Evolutionary conservation across 805 yeast genomes (phyloP).

Genomic region (Torulaspora microellipsoides): DNA sequence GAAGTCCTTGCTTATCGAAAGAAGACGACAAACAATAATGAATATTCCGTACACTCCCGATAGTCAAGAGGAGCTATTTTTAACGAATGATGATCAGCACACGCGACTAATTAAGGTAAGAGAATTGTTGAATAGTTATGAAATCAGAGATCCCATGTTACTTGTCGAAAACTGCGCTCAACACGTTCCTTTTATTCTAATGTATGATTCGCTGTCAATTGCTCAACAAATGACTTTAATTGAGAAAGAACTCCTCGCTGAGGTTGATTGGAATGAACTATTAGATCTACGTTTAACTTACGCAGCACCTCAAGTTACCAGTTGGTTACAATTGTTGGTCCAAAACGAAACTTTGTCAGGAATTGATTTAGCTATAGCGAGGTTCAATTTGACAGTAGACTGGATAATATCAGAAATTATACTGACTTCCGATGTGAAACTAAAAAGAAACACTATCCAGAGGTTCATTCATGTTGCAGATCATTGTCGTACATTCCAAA

Average conservation of each 20-base stretch:
- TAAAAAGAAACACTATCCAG: slow-evolving; percentile 69
- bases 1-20: slow-evolving; percentile 34
- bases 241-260: slow-evolving; percentile 77
- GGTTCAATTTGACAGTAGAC: slow-evolving; percentile 84
- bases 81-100: neutral
- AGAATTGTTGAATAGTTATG: slow-evolving; percentile 24
- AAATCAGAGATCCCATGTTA: slow-evolving; percentile 26
- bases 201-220: slow-evolving; percentile 59
- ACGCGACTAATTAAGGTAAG: slow-evolving; percentile 19
- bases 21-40: slow-evolving; percentile 38
- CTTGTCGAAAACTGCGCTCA: slow-evolving; percentile 36
- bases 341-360: slow-evolving; percentile 60
- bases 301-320: slow-evolving; percentile 60
- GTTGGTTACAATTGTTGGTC: slow-evolving; percentile 77
- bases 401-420: slow-evolving; percentile 90
- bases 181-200: slow-evolving; percentile 80
- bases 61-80: slow-evolving; percentile 11
- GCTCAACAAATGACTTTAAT: slow-evolving; percentile 83
- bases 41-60: slow-evolving; percentile 36
- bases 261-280: slow-evolving; percentile 88
- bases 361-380: slow-evolving; percentile 70
- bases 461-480: slow-evolving; percentile 83
- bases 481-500: slow-evolving; percentile 66
- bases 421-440: slow-evolving; percentile 54
- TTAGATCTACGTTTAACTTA: slow-evolving; percentile 71